Evolutionary conservation across 192 early-diverging fungal species (phyloP), one percentile per base, ranked within the genome.

Genomic region (Backusella westeae): DNA sequence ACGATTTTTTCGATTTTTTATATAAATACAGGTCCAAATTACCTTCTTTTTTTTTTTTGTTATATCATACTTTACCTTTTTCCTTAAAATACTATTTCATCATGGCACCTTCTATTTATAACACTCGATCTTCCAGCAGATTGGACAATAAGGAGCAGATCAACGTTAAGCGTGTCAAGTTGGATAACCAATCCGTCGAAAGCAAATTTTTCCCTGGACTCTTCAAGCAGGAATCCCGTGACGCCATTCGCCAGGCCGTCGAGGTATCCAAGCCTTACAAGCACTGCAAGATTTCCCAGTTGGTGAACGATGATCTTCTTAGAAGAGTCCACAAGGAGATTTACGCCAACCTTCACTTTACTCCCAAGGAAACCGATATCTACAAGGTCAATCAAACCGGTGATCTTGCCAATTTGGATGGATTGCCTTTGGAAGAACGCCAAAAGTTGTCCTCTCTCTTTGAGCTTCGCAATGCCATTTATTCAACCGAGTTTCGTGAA

Each of bases 351-450:
- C 77, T 95, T 72, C 87, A 89, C 65, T 93, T 91, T 63, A 94
- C 93, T n/a, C 82, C 83, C 39, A 95, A 95, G 84, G 94, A 95
- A 74, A 95, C 94, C 8, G 94, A 95, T 74, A 94, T 95, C 39
- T 93, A 93, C 87, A 91, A 92, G 77, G 78, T 92, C 78, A 84
- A 90, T 77, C 93, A 94, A 82, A 91, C 92, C 9, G 93, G 94
- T 39, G 94, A 95, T 75, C 82, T 95, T 46, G 93, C 92, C 73
- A 95, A 95, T 79, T 75, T 95, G 56, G 92, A 95, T 72, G 94
- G 93, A 1, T 87, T 95, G 23, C 85, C 88, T 0, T 77, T 59
- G 6, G 71, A 76, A 9, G 94, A 94, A 81, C 78, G 83, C 8
- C 52, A 63, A 9, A 79, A 88, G 76, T 84, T 95, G 67, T 75